Evolutionary conservation across 305 asterid genomes (phyloP), one percentile per base, ranked within the genome.

Genomic region (Plantago coronopus): DNA sequence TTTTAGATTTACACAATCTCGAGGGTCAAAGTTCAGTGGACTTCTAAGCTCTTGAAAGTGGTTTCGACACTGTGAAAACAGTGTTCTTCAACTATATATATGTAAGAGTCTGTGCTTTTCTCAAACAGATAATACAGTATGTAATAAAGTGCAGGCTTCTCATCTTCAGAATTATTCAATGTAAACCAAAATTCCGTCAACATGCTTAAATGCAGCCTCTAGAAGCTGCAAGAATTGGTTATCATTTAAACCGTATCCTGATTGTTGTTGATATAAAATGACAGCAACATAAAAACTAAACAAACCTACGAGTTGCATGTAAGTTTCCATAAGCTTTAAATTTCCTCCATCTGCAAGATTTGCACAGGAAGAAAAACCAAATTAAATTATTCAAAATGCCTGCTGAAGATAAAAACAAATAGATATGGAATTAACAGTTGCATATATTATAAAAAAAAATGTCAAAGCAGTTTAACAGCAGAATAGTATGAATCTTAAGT

Each of bases 161-260:
- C 94, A 75, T 76, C 63, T 75, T 83, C 79, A 69, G 88, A 76
- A 67, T 78, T 85, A 73, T 78, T 73, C 57, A 81, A 75, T 63
- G 80, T 81, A 73, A 88, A 75, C 83, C 70, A 80, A 74, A 84
- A 78, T 64, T 66, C 65, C 69, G 79, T 81, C 95, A 93, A 83
- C 99, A 93, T 93, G 79, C 97, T 93, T 80, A 73, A 72, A 53
- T 75, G 96, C 97, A 84, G 98, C 99, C 94, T 76, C 86, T 66
- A 85, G 65, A 78, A 87, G 97, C 96, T 87, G 99, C 99, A 83
- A 74, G 72, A 75, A 66, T 77, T 59, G 75, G 72, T 68, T 75
- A 75, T 78, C 98, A 89, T 88, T 80, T 80, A 86, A 84, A 71
- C 78, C 31, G 49, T 13, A 65, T 63, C 54, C 45, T 66, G 29